Conservation (phyloP, 768 basidiomycete genomes). For the Hypholoma fasciculare region DNA sequence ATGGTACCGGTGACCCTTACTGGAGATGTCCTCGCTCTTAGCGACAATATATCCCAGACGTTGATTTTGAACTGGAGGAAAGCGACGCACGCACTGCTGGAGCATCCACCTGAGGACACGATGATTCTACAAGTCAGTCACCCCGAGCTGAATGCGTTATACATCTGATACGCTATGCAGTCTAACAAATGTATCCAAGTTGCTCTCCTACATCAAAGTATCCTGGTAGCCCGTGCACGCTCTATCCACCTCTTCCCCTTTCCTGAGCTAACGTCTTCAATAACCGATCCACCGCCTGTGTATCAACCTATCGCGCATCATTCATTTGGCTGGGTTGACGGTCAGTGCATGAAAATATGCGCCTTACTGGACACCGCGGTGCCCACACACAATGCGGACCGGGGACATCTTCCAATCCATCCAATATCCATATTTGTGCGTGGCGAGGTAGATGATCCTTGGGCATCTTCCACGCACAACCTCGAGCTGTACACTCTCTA, state of each 20-base stretch:
- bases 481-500: conserved; percentile 55
- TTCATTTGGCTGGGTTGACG: conserved; percentile 72
- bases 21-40: conserved; percentile 54
- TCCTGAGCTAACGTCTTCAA: conserved; percentile 34
- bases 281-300: conserved; percentile 7
- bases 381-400: too few species aligned
- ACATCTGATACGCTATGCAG: conserved; percentile 22
- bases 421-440: conserved; percentile 53
- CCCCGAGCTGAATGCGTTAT: neutral
- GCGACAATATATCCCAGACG: conserved; percentile 51
- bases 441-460: conserved; percentile 60
- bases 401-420: too few species aligned
- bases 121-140: conserved; percentile 30
- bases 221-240: conserved; percentile 60
- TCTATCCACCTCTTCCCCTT: conserved; percentile 56
- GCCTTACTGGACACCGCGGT: conserved; percentile 5
- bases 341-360: conserved; percentile 39
- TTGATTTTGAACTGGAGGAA: conserved; percentile 58
- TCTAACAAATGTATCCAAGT: conserved; percentile 55
- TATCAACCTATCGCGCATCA: conserved; percentile 41
- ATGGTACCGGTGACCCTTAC: conserved; percentile 48
- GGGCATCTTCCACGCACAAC: conserved; percentile 46
- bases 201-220: conserved; percentile 41
- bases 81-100: conserved; percentile 45
- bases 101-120: conserved; percentile 30